Percentiles rank a stretch among this genome's conserved stretches.
phyloP scores from a whole-genome alignment of 345 rosid species.

The Citrus inodora region DNA sequence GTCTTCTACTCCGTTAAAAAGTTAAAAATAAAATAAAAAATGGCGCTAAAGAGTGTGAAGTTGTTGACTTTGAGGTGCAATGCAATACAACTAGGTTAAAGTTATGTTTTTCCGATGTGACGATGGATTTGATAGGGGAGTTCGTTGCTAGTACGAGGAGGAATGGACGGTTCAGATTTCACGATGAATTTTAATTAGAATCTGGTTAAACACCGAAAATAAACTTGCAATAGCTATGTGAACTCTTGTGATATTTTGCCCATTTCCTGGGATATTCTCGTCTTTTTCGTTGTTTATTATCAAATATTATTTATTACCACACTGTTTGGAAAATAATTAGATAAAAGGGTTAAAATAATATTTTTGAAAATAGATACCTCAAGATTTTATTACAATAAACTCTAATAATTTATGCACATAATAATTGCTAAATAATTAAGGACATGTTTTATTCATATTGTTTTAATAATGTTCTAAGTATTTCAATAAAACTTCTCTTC shows the following conservation, averaged over 20 bases:
- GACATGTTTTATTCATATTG: too few species aligned
- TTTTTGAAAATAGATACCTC: not conserved
- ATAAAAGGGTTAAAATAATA: not conserved
- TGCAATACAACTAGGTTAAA: not conserved
- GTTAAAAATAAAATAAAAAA: conserved; percentile 10
- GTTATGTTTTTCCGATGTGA: not conserved
- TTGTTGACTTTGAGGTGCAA: conserved; percentile 17
- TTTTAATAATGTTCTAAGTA: too few species aligned
- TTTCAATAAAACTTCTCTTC: too few species aligned
- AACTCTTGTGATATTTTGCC: not conserved
- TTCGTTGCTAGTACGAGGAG: not conserved
- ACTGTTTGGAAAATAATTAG: not conserved
- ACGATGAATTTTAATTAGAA: not conserved
- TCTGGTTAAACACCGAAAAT: not conserved
- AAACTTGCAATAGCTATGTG: not conserved
- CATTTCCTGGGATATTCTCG: not conserved
- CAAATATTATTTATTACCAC: not conserved
- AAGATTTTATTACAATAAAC: too few species aligned
- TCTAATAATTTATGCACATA: too few species aligned
- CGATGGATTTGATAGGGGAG: not conserved
- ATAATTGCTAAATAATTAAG: too few species aligned
- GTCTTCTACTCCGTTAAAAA: conserved; percentile 5
- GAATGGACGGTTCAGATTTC: not conserved
- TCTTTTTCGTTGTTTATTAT: not conserved
- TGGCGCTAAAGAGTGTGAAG: conserved; percentile 25